Conservation (phyloP, 2,329 filamentous ascomycete genomes). For the Nothophoma quercina region DNA sequence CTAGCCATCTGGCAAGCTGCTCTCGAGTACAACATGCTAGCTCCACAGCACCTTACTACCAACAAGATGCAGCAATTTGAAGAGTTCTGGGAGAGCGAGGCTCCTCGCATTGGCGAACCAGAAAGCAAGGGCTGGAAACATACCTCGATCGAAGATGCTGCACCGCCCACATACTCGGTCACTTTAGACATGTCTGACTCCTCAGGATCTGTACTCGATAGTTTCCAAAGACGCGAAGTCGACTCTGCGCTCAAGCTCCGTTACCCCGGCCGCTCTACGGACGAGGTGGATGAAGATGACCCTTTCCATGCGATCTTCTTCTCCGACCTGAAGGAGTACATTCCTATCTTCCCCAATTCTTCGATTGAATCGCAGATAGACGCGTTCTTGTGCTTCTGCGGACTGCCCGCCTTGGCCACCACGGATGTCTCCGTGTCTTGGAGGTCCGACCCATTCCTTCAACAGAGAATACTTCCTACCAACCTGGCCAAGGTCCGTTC, state of each 20-base stretch:
- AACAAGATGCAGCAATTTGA: conserved; percentile 57
- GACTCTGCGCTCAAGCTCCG: conserved; percentile 57
- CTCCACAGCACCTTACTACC: conserved; percentile 59
- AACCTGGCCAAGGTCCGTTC: background rate
- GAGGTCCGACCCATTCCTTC: conserved; percentile 56
- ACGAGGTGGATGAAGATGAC: conserved; percentile 79
- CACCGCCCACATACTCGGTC: conserved; percentile 5
- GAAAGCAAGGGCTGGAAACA: conserved; percentile 73
- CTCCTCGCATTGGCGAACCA: conserved; percentile 77
- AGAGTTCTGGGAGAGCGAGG: conserved; percentile 88
- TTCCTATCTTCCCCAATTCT: conserved; percentile 56
- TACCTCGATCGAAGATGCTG: conserved; percentile 48
- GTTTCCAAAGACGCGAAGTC: conserved; percentile 60
- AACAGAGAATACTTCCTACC: background rate
- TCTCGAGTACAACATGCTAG: conserved; percentile 74
- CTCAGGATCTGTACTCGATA: conserved; percentile 26
- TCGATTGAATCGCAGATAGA: conserved; percentile 65
- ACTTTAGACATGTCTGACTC: conserved; percentile 8
- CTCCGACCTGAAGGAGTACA: conserved; percentile 72
- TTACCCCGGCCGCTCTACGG: conserved; percentile 75
- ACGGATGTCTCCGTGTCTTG: conserved; percentile 1
- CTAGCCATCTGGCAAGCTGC: conserved; percentile 83
- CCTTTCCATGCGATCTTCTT: conserved; percentile 84
- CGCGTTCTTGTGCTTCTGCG: conserved; percentile 63
- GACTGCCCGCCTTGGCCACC: conserved; percentile 53